Evolutionary conservation across 2,329 filamentous ascomycete genomes (phyloP).

Genomic region (Meredithiella fracta): DNA sequence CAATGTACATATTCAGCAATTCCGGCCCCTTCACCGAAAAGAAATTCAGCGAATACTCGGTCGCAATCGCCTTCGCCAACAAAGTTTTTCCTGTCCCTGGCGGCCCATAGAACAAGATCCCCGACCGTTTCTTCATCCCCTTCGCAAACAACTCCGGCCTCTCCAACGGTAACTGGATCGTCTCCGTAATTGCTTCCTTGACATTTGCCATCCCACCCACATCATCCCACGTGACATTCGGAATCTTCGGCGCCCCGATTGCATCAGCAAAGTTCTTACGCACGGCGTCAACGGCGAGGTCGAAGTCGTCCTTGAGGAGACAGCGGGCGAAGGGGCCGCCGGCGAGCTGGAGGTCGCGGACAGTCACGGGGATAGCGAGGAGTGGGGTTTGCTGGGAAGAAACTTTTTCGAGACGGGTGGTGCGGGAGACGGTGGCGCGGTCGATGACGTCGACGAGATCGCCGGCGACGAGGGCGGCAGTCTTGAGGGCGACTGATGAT

Average conservation of each 20-base stretch:
- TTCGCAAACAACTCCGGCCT: slow-evolving; percentile 88
- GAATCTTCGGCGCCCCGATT: slow-evolving; percentile 94
- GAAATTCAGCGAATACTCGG: slow-evolving; percentile 86
- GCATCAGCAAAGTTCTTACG: slow-evolving; percentile 96
- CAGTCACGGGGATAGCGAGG: slow-evolving; percentile 31
- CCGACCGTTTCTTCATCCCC: slow-evolving; percentile 94
- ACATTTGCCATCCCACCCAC: slow-evolving; percentile 86
- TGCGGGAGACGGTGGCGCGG: slow-evolving; percentile 63
- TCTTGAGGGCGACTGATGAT: slow-evolving; percentile 76
- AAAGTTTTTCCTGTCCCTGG: slow-evolving; percentile 84
- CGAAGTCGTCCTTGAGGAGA: slow-evolving; percentile 70
- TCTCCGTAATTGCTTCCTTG: slow-evolving; percentile 93
- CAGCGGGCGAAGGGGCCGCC: slow-evolving; percentile 66
- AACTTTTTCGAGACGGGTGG: slow-evolving; percentile 50
- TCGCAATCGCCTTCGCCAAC: slow-evolving; percentile 84
- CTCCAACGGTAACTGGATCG: slow-evolving; percentile 83
- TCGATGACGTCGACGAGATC: slow-evolving; percentile 91
- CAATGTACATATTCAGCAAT: slow-evolving; percentile 90
- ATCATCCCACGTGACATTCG: slow-evolving; percentile 91
- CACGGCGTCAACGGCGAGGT: slow-evolving; percentile 83
- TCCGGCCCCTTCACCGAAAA: slow-evolving; percentile 88
- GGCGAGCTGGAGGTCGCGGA: slow-evolving; percentile 74
- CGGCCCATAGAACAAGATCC: slow-evolving; percentile 81
- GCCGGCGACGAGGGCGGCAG: slow-evolving; percentile 83
- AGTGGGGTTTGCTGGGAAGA: slow-evolving; percentile 24